A percentile compares a stretch with the other conserved stretches of the same genome.
phyloP scores from a whole-genome alignment of 2,329 filamentous ascomycete genomes.

The Pseudogymnoascus sp. region DNA sequence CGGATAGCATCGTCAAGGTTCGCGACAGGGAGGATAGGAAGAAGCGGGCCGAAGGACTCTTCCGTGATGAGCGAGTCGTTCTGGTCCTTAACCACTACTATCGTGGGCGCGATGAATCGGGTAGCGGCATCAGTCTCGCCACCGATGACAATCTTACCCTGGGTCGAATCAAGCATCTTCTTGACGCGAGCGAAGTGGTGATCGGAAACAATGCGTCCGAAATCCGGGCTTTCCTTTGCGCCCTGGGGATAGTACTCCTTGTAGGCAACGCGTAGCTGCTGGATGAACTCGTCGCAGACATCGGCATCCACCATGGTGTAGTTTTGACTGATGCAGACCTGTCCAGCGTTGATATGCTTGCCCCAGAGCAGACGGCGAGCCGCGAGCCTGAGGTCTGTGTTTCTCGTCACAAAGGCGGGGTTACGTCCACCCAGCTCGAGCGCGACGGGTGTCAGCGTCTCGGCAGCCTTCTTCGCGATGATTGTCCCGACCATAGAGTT shows the following conservation, averaged over 20 bases:
- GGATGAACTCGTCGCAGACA: slow-evolving; percentile 62
- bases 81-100: slow-evolving; percentile 70
- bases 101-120: slow-evolving; percentile 83
- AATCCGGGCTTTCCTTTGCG: slow-evolving; percentile 68
- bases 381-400: slow-evolving; percentile 70
- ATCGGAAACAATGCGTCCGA: slow-evolving; percentile 71
- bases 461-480: slow-evolving; percentile 80
- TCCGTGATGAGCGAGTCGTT: slow-evolving; percentile 72
- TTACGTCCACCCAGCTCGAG: slow-evolving; percentile 89
- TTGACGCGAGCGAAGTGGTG: slow-evolving; percentile 75
- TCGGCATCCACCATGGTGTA: slow-evolving; percentile 77
- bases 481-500: slow-evolving; percentile 72
- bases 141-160: slow-evolving; percentile 79
- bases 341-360: slow-evolving; percentile 78
- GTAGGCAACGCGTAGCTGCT: slow-evolving; percentile 62
- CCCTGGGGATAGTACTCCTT: slow-evolving; percentile 79
- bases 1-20: slow-evolving; percentile 78
- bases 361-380: slow-evolving; percentile 82
- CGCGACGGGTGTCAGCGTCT: slow-evolving; percentile 76
- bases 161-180: slow-evolving; percentile 77
- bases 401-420: slow-evolving; percentile 82
- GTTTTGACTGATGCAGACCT: slow-evolving; percentile 89
- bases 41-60: slow-evolving; percentile 90
- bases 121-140: slow-evolving; percentile 73
- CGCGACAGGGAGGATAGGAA: slow-evolving; percentile 70